A percentile compares a stretch with the other conserved stretches of the same genome.
phyloP scores from a whole-genome alignment of 805 yeast species.

The Barnettozyma populi region DNA sequence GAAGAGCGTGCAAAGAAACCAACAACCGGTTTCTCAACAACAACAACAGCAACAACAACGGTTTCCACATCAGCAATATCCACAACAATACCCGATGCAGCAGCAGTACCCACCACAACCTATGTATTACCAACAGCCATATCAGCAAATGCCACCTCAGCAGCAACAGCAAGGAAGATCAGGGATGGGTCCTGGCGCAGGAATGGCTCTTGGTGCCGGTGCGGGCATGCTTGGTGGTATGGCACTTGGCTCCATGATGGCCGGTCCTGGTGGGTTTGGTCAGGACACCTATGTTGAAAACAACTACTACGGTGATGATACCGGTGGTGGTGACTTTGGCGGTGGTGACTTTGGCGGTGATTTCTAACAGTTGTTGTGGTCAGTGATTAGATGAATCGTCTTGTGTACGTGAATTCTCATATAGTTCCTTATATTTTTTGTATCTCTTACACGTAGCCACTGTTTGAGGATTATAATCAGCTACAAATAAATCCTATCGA shows the following conservation, averaged over 20 bases:
- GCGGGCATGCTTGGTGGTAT: conserved; percentile 28
- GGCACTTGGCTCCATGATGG: conserved; percentile 25
- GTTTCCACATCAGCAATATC: conserved; percentile 1
- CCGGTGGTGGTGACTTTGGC: conserved; percentile 33
- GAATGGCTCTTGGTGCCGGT: conserved; percentile 24
- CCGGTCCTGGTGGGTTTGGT: conserved; percentile 11
- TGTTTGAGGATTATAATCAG: no score
- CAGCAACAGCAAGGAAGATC: conserved; percentile 28
- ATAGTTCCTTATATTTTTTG: no score
- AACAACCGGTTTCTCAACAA: conserved; percentile 10
- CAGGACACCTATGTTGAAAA: conserved; percentile 12
- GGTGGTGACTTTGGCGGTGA: conserved; percentile 23
- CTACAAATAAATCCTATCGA: no score
- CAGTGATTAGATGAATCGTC: no score
- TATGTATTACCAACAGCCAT: conserved; percentile 21
- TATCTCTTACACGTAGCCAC: no score
- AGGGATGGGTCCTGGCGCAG: conserved; percentile 24
- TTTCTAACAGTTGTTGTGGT: conserved; percentile 1
- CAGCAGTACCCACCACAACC: conserved; percentile 16
- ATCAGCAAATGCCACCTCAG: conserved; percentile 20
- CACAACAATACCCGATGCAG: conserved; percentile 9
- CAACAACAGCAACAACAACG: conserved; percentile 14
- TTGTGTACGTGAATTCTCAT: background rate
- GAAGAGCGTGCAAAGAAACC: conserved; percentile 13
- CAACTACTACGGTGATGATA: conserved; percentile 27